Base-by-base conservation (phyloP, 1,139 yeast genomes). In the Taphrina pruni region DNA sequence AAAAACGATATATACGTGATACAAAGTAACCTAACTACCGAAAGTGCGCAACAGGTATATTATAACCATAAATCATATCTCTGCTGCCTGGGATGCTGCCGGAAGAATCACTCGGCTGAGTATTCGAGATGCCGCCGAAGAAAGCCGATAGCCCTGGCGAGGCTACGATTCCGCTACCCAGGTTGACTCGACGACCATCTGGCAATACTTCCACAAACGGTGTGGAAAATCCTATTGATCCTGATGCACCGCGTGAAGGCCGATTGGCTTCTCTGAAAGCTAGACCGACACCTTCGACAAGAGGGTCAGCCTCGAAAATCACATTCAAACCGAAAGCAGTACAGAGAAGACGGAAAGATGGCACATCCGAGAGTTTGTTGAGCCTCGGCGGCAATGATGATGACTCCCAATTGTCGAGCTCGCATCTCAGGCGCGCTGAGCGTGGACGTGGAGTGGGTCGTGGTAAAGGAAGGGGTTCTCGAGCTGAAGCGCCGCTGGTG, bases 391-490 rank as follows among this genome's bases (percentile, higher is more conserved):
- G 54, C 11, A 36, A 56, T 20, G 48, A 45, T 7, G 62, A 58
- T 48, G 54, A 58, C 20, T 43, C 39, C 2, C 43, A 39, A 6
- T 8, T 48, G 17, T 58, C 62, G 9, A 41, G 46, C 14, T 6
- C 62, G 20, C 51, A 45, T n/a, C 51, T 58, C 43, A 58, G 62
- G 43, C 50, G 67, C 39, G 55, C 61, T 32, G 67, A 57, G 36
- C 54, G 52, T 17, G 60, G 61, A 7, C 35, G 68, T 11, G 86
- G 79, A 90, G 88, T 43, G 96, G 96, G n/a, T 87, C 90, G 52
- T 65, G 61, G 36, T 60, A 70, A 32, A 70, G 62, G 68, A 52
- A 65, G 56, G 45, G 71, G 51, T 55, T 3, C 58, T 17, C 41
- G 57, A 66, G 35, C 51, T 43, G 69, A 61, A 36, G 64, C 73